Evolutionary conservation across 176 grass and related monocot genomes (phyloP).

Genomic region (Aegilops speltoides): DNA sequence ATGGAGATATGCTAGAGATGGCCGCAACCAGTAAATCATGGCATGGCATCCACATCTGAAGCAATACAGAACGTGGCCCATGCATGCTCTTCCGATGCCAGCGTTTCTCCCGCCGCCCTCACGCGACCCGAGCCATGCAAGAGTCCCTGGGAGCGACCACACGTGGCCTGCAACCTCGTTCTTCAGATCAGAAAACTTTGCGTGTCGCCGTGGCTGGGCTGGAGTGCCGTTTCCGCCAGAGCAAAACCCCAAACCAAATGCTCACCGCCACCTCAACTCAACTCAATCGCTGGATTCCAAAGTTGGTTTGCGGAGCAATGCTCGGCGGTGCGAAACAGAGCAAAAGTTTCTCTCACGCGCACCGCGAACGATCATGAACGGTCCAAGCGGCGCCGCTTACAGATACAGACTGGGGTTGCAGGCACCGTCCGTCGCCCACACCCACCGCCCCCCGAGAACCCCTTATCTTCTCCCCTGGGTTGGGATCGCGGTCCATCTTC

Average conservation of each 20-base stretch:
- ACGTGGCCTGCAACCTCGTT: not conserved
- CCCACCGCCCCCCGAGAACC: conserved; percentile 20
- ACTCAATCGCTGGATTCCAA: not conserved
- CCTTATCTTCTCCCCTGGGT: conserved; percentile 13
- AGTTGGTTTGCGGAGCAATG: not conserved
- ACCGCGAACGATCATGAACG: not conserved
- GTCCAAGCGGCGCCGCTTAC: not conserved
- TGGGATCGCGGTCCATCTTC: conserved; percentile 20
- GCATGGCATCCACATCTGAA: no score
- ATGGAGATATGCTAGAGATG: no score
- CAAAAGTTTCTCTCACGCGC: not conserved
- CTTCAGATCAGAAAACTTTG: not conserved
- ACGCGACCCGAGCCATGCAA: no score
- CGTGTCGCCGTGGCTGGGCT: not conserved
- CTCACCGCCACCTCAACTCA: not conserved
- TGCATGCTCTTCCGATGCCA: no score
- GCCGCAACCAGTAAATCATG: no score
- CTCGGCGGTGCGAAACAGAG: not conserved
- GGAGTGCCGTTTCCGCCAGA: not conserved
- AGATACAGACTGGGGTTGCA: not conserved
- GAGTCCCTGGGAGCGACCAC: no score
- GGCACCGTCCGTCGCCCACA: not conserved
- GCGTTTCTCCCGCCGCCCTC: no score
- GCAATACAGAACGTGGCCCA: no score
- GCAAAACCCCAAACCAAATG: not conserved